Conservation (phyloP, 177 flowering plant genomes). For the Vitis hybrid region DNA sequence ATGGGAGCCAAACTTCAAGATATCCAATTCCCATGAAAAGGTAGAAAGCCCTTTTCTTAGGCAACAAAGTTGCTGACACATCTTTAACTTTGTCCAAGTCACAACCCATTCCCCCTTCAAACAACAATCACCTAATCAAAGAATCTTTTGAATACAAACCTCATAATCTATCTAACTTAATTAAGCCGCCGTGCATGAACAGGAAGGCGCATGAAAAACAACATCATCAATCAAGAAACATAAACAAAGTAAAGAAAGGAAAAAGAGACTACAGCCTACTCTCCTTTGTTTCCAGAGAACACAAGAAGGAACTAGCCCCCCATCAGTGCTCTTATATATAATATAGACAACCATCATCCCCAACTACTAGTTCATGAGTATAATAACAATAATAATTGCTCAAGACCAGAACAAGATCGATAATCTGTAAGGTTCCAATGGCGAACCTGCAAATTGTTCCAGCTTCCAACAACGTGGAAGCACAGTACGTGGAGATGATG, state of each 20-base stretch:
- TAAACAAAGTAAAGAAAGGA: background rate
- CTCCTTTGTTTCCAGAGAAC: too few species aligned
- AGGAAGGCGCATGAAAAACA: background rate
- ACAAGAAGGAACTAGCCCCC: background rate
- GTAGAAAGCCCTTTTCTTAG: conserved; percentile 9
- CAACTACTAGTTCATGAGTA: too few species aligned
- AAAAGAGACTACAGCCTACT: background rate
- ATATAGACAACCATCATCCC: background rate
- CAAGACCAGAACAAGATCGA: background rate
- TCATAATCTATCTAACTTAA: background rate
- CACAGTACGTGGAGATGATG: conserved; percentile 91
- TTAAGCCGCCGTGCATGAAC: background rate
- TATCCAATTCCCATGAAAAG: conserved; percentile 4
- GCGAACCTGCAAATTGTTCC: conserved; percentile 60
- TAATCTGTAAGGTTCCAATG: conserved; percentile 27
- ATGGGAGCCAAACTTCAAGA: conserved; percentile 15
- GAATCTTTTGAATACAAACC: background rate
- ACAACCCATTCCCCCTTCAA: conserved; percentile 6
- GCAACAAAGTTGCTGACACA: conserved; percentile 26
- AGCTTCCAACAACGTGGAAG: conserved; percentile 62
- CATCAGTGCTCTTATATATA: background rate
- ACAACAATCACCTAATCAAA: conserved; percentile 4
- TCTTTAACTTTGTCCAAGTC: conserved; percentile 26
- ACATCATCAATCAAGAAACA: background rate
- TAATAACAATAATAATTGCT: too few species aligned